Evolutionary conservation across 2,329 filamentous ascomycete genomes (phyloP), one percentile per base, ranked within the genome.

Genomic region (Alternaria dauci): DNA sequence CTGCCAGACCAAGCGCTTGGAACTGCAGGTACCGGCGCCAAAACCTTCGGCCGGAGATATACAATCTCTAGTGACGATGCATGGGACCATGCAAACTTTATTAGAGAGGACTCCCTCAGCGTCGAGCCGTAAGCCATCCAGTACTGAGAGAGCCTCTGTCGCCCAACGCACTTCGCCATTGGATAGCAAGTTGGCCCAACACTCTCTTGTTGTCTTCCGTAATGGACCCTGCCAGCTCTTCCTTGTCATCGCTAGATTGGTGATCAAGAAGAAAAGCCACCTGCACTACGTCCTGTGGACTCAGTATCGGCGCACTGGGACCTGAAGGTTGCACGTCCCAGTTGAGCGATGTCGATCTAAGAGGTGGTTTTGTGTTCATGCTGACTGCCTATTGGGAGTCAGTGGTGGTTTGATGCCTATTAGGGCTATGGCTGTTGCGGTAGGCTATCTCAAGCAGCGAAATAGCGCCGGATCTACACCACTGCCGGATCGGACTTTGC

Each of bases 141-240:
- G 95, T 99, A 44, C 90, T 93, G 74, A 99, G 82, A 70, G 89
- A 94, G 0, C 95, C 95, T 70, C 88, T 87, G 79, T 94, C 95
- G 0, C 95, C 95, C 90, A 97, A 94, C 63, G 91, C 87, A 38
- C 91, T 91, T 65, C 92, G 86, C 95, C 95, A 99, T 55, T 92
- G 90, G 60, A 98, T 91, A 43, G 89, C 90, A 67, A 98, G 79
- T 64, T 95, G 89, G 5, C 94, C 94, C 74, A 98, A 88, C 20
- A 89, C 82, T 38, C 91, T 81, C 62, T 84, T 82, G 18, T 81
- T 81, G 62, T 79, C 78, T 26, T 67, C 61, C n/a, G 48, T 38
- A 14, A 44, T 36, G 12, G 61, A 38, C 47, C 63, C 72, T 54
- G 83, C 80, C 46, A 82, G 78, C 41, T 50, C 46, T 38, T 80